These are phyloP conservation scores for Waltergamsia citrina DNA, from an alignment of 2,329 filamentous ascomycete species.

Conservation along the genomic window DNA sequence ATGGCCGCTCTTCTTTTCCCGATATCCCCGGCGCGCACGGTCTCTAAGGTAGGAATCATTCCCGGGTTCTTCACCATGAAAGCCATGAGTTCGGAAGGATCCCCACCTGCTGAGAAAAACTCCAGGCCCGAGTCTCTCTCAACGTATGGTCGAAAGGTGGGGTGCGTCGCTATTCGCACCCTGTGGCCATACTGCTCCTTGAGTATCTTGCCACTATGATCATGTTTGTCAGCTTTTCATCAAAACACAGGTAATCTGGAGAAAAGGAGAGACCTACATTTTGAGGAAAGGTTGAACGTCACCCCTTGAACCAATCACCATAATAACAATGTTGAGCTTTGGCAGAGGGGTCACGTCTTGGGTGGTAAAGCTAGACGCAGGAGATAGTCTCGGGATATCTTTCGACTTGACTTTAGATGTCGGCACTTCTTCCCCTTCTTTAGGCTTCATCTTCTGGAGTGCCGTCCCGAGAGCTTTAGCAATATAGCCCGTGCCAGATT, in stretches of 20 bases:
- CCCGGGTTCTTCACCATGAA: conserved; percentile 85
- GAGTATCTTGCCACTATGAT: conserved; percentile 60
- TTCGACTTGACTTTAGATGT: background rate
- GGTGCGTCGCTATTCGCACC: conserved; percentile 71
- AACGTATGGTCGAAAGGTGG: conserved; percentile 67
- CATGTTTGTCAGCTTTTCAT: too few relatives aligned
- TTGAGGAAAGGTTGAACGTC: conserved; percentile 75
- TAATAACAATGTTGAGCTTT: conserved; percentile 67
- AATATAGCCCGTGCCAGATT: conserved; percentile 58
- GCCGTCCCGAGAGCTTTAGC: conserved; percentile 64
- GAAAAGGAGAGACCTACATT: too few relatives aligned
- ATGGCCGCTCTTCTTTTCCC: conserved; percentile 57
- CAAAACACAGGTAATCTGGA: too few relatives aligned
- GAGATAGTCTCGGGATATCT: conserved; percentile 6
- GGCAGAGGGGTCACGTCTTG: conserved; percentile 28
- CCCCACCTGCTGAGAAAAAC: conserved; percentile 72
- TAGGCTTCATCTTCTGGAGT: conserved; percentile 27
- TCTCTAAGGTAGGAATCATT: conserved; percentile 64
- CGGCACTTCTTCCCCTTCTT: background rate
- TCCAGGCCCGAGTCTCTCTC: conserved; percentile 64
- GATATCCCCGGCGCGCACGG: conserved; percentile 65
- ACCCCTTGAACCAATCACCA: conserved; percentile 73
- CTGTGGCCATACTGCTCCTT: conserved; percentile 64
- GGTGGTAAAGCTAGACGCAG: conserved; percentile 14
- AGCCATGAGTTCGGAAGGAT: conserved; percentile 74